Base-by-base conservation (phyloP, 2,329 filamentous ascomycete genomes). In the Teratosphaeria zuluensis region DNA sequence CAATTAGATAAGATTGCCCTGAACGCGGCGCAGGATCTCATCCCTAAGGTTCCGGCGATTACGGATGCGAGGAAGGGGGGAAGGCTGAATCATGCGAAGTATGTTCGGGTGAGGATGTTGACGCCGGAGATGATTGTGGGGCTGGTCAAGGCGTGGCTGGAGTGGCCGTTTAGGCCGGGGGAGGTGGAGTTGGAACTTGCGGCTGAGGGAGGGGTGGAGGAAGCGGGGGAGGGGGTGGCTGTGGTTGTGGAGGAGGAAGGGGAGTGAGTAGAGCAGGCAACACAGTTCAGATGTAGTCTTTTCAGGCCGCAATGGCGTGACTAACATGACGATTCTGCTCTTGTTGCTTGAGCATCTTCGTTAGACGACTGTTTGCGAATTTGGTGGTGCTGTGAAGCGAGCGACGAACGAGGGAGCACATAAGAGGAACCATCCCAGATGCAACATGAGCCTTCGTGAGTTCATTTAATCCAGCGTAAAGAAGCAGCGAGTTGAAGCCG, bases 111-210 rank as follows among this genome's bases (percentile, higher is more conserved):
- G 4, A 72, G 84, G 4, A 69, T 72, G 30, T 63, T 89, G 59
- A 83, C 80, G 51, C 70, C 76, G 63, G 66, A 68, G 14, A 84
- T 88, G 75, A 77, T 84, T 69, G 69, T 76, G 19, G 82, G 86
- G 60, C 72, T 89, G 16, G 61, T 84, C 4, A 76, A 81, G 63
- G 79, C 80, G 0, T 89, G 83, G 78, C 77, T 83, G 70, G 74
- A 79, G 55, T 90, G 86, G 86, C 85, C 85, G 0, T 88, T 88
- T 58, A 64, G 65, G 61, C 71, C 71, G 4, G 59, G 63, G 19
- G 55, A 35, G 21, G 56, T 60, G 53, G 63, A 68, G 48, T 51
- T 70, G 55, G 62, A 58, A 51, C 55, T 68, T 5, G 54, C 52
- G 4, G 52, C 52, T 1, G 51, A 16, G 52, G 54, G 46, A 14